Evolutionary conservation across 1,139 yeast genomes (phyloP).

Genomic region (Geotrichum klebahnii): DNA sequence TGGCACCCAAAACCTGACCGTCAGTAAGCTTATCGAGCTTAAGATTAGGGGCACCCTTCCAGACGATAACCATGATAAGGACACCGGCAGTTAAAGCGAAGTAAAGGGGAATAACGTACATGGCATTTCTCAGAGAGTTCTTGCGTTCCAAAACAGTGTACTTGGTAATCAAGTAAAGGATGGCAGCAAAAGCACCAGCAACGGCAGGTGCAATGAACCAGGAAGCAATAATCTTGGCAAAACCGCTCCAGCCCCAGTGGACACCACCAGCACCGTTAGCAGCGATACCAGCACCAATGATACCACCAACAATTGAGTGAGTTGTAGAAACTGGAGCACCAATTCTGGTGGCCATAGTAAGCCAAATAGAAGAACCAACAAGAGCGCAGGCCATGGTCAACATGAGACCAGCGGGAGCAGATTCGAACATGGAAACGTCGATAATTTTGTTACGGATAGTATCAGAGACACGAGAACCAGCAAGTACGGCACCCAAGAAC

Average conservation of each 20-base stretch:
- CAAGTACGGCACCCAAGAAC: constrained; percentile 69
- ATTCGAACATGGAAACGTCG: constrained; percentile 48
- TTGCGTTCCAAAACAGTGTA: constrained; percentile 59
- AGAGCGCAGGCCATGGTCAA: constrained; percentile 72
- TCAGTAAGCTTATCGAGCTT: constrained; percentile 50
- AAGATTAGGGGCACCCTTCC: constrained; percentile 73
- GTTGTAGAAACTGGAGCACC: constrained; percentile 80
- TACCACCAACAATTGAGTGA: constrained; percentile 73
- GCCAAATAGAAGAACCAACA: constrained; percentile 72
- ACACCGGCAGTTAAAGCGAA: constrained; percentile 60
- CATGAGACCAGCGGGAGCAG: constrained; percentile 67
- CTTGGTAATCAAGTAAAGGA: constrained; percentile 57
- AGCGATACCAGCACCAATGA: constrained; percentile 72
- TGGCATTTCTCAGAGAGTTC: constrained; percentile 51
- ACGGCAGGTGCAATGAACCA: constrained; percentile 79
- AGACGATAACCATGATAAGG: constrained; percentile 55
- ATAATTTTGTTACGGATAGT: constrained; percentile 63
- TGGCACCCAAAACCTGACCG: constrained; percentile 52
- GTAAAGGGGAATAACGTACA: constrained; percentile 55
- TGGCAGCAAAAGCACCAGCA: constrained; percentile 61
- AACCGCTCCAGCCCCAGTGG: constrained; percentile 74
- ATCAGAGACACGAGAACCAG: constrained; percentile 66
- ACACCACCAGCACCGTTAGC: constrained; percentile 57
- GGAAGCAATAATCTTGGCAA: constrained; percentile 68
- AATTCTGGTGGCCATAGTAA: constrained; percentile 58